Percentiles rank a stretch among this genome's conserved stretches.
Conservation (phyloP, 768 basidiomycete species). For the Rhodotorula babjevae region DNA sequence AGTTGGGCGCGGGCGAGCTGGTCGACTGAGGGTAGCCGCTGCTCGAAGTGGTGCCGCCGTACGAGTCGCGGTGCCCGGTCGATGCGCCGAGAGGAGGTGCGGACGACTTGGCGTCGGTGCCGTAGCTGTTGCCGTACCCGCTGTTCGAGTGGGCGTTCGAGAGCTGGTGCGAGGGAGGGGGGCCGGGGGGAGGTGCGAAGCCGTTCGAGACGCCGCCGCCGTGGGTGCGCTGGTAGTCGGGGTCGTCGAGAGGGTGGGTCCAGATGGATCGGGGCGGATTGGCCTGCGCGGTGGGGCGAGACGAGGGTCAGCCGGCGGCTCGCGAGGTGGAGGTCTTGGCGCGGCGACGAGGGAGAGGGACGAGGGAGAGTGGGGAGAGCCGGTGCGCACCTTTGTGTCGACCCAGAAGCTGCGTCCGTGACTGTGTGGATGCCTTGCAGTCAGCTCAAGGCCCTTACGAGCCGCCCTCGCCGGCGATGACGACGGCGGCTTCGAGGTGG, state of each 20-base stretch:
- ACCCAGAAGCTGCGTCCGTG: conserved; percentile 28
- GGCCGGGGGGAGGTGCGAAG: conserved; percentile 27
- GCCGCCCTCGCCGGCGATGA: not conserved
- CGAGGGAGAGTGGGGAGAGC: too few species aligned
- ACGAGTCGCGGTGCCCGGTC: not conserved
- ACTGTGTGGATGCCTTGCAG: not conserved
- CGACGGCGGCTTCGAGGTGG: not conserved
- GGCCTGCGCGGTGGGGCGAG: conserved; percentile 42
- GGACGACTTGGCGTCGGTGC: not conserved
- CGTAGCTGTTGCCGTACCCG: not conserved
- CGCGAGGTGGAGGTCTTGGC: too few species aligned
- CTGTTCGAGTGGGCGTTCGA: too few species aligned
- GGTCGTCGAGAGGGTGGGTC: conserved; percentile 68
- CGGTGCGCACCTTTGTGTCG: conserved; percentile 17
- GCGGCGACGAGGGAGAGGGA: too few species aligned
- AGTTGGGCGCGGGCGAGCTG: not conserved
- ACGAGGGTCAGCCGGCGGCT: not conserved
- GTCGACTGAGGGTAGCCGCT: not conserved
- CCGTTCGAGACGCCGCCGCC: conserved; percentile 49
- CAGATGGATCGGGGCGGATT: conserved; percentile 64
- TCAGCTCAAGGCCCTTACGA: too few species aligned
- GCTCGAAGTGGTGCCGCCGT: not conserved
- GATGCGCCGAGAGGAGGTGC: not conserved
- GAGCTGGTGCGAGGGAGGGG: conserved; percentile 11
- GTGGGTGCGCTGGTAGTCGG: conserved; percentile 58